Evolutionary conservation across 768 basidiomycete species (phyloP).

Genomic region (Gyrodon lividus): DNA sequence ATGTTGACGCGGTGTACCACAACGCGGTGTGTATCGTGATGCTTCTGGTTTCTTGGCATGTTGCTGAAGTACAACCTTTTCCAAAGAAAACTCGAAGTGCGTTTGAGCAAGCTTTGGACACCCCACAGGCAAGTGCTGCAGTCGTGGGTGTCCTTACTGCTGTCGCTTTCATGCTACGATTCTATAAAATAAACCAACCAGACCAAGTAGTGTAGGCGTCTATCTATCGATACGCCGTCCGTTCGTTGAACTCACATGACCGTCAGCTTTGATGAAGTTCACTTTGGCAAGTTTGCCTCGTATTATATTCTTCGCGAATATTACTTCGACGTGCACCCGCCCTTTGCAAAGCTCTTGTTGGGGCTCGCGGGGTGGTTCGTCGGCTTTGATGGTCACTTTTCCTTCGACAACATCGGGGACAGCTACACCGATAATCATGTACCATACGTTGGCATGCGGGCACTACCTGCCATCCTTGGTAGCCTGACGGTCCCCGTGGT

Average conservation of each 20-base stretch:
- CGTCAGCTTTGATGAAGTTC: constrained; percentile 91
- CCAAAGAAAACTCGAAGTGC: constrained; percentile 57
- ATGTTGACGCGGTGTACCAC: constrained; percentile 47
- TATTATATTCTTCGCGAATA: constrained; percentile 92
- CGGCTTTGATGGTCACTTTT: constrained; percentile 92
- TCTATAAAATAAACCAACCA: constrained; percentile 93
- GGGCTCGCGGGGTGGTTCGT: constrained; percentile 95
- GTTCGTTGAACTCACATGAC: constrained; percentile 6
- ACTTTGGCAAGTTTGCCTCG: constrained; percentile 97
- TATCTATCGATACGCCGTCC: background rate
- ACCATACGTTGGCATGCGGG: constrained; percentile 91
- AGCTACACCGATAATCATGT: constrained; percentile 84
- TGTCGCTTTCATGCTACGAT: constrained; percentile 79
- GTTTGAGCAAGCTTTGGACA: constrained; percentile 62
- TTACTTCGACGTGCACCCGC: constrained; percentile 99
- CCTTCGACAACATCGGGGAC: constrained; percentile 95
- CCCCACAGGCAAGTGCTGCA: constrained; percentile 56
- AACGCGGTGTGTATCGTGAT: constrained; percentile 42
- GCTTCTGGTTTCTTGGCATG: constrained; percentile 1
- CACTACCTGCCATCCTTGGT: constrained; percentile 88
- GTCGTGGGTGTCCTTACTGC: constrained; percentile 67
- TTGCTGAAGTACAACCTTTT: constrained; percentile 12
- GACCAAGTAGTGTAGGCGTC: constrained; percentile 87
- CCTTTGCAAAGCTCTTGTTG: constrained; percentile 92
- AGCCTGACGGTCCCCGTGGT: constrained; percentile 89